These are phyloP conservation scores for Suillus subalutaceus DNA, from an alignment of 768 basidiomycete genomes.

Conservation along the genomic window DNA sequence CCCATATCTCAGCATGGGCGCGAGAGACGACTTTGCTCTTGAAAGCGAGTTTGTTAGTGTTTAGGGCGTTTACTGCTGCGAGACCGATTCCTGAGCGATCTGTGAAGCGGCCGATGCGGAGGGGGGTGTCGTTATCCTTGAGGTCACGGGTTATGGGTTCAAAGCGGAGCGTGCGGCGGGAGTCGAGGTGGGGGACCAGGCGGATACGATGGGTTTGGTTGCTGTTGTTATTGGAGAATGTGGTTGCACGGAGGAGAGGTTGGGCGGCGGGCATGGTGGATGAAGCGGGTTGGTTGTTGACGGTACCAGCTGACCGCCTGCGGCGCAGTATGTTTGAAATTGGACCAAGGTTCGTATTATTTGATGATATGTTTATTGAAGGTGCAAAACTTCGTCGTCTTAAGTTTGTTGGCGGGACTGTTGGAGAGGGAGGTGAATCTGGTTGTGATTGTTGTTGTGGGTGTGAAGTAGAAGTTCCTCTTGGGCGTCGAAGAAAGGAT, in stretches of 20 bases:
- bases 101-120: constrained; percentile 95
- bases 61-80: constrained; percentile 65
- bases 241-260: constrained; percentile 7
- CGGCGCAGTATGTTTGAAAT: constrained; percentile 64
- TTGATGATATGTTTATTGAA: constrained; percentile 35
- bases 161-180: constrained; percentile 87
- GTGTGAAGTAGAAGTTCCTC: constrained; percentile 68
- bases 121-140: constrained; percentile 61
- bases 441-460: constrained; percentile 28
- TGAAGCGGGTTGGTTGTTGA: constrained; percentile 29
- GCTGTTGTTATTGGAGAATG: constrained; percentile 22
- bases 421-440: constrained; percentile 41
- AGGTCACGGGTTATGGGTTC: constrained; percentile 92
- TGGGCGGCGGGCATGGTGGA: constrained; percentile 21
- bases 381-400: constrained; percentile 45
- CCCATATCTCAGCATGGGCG: constrained; percentile 95
- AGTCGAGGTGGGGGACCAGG: constrained; percentile 94
- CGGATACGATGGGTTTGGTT: constrained; percentile 72
- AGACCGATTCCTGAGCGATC: constrained; percentile 41
- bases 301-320: constrained; percentile 64
- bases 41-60: constrained; percentile 89
- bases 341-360: constrained; percentile 28
- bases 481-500: constrained; percentile 70
- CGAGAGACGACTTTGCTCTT: constrained; percentile 94
- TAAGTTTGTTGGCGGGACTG: constrained; percentile 31